Evolutionary conservation across 345 rosid species (phyloP), one percentile per base, ranked within the genome.

Genomic region (Angophora floribunda): DNA sequence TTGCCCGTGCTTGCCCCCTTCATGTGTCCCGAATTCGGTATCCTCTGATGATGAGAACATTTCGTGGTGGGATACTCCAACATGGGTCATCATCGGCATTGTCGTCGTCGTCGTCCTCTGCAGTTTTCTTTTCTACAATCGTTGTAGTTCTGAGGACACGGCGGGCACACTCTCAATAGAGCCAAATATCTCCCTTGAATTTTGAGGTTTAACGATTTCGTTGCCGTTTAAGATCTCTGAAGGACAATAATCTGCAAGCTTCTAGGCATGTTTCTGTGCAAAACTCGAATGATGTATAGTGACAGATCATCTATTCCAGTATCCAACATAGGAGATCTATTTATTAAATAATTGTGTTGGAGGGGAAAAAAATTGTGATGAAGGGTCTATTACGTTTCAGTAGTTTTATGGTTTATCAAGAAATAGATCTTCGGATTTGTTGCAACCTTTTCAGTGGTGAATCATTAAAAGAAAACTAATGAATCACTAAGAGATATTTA

Each of bases 111-210:
- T 51, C 4, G 51, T 36, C 11, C 13, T 63, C 55, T 32, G 51
- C 5, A 13, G 51, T n/a, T 0, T 51, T 19, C 6, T 88, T 21
- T 49, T 47, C 84, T 57, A 57, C 30, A 4, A 41, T 52, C 12
- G 85, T 51, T 21, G 51, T n/a, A 16, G 0, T 63, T 9, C 8
- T 13, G 13, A 63, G 75, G 36, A n/a, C 36, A 7, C 32, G 13
- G 36, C 12, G 7, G 14, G 0, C 75, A n/a, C 67, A 26, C 3
- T 2, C 67, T 0, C 15, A 1, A 14, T 1, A 0, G 0, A 3
- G 7, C 9, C 0, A 16, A 17, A 63, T 6, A 12, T n/a, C 36
- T 6, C 19, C 32, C 30, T 13, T 63, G 0, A 13, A 13, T n/a
- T 6, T n/a, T n/a, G n/a, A n/a, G 5, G 41, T 36, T 36, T 36